phyloP scores from a whole-genome alignment of 257 asterid species.

The Paulownia fortunei region DNA sequence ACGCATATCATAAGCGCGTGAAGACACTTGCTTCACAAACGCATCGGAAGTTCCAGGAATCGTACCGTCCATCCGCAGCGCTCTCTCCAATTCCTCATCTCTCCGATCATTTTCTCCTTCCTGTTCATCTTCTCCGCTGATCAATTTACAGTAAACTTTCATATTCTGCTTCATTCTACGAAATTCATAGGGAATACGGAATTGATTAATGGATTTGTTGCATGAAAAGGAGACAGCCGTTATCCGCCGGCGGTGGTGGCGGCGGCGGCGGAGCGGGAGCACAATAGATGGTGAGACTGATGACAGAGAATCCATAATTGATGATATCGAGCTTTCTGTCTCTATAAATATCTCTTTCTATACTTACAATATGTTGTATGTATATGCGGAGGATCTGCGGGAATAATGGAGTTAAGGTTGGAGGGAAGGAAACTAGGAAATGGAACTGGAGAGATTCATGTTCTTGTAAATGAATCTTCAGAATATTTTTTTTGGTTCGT shows the following conservation, averaged over 20 bases:
- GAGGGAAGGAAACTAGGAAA: neutral
- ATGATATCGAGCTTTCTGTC: neutral
- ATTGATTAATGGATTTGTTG: conserved; percentile 20
- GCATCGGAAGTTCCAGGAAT: conserved; percentile 80
- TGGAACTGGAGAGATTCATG: conserved; percentile 20
- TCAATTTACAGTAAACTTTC: conserved; percentile 43
- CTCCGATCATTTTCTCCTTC: conserved; percentile 49
- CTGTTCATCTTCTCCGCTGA: conserved; percentile 42
- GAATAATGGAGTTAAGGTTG: neutral
- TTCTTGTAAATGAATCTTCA: conserved; percentile 33
- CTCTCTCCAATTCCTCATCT: conserved; percentile 85
- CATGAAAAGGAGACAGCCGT: conserved; percentile 30
- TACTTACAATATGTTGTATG: conserved; percentile 6
- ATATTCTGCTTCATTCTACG: conserved; percentile 16
- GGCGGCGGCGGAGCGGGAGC: conserved; percentile 52
- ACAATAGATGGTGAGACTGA: conserved; percentile 65
- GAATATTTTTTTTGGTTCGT: conserved; percentile 37
- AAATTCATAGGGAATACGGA: conserved; percentile 32
- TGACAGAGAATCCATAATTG: conserved; percentile 66
- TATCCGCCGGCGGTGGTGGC: conserved; percentile 52
- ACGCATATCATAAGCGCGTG: conserved; percentile 93
- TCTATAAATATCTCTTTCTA: neutral
- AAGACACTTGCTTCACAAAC: conserved; percentile 86
- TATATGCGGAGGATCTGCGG: conserved; percentile 29
- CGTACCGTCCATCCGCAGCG: conserved; percentile 87